Conservation (phyloP, 257 asterid genomes). For the Solanum tacnaense region DNA sequence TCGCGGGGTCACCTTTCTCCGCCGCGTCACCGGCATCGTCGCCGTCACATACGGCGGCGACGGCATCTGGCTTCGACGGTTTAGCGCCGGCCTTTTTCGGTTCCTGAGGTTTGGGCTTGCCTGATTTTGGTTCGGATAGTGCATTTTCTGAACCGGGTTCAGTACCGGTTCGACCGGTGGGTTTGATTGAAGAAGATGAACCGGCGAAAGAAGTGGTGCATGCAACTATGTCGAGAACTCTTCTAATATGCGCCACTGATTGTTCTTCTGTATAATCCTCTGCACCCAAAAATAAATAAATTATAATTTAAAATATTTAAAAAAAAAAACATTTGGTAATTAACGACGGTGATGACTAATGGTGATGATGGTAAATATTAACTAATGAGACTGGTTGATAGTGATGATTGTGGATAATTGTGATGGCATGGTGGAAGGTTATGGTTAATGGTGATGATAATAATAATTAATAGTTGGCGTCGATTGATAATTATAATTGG, state of each 20-base stretch:
- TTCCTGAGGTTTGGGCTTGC: slow-evolving; percentile 26
- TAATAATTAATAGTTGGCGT: not conserved
- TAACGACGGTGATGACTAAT: not conserved
- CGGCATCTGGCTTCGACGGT: slow-evolving; percentile 19
- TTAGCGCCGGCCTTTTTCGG: slow-evolving; percentile 25
- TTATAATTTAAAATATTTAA: not conserved
- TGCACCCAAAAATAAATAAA: slow-evolving; percentile 1
- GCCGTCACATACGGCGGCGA: not conserved
- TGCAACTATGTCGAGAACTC: slow-evolving; percentile 87
- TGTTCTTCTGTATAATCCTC: slow-evolving; percentile 69
- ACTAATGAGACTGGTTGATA: not conserved
- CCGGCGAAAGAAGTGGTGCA: slow-evolving; percentile 88
- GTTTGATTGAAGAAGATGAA: slow-evolving; percentile 37
- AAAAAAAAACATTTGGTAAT: not conserved
- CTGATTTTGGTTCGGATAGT: slow-evolving; percentile 4
- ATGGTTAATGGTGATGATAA: not conserved
- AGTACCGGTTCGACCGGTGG: slow-evolving; percentile 24
- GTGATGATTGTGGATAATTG: not conserved
- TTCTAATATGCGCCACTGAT: slow-evolving; percentile 78
- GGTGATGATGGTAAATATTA: too few relatives aligned
- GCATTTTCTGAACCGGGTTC: slow-evolving; percentile 28
- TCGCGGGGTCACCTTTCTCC: slow-evolving; percentile 35
- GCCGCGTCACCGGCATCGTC: slow-evolving; percentile 19
- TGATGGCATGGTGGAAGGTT: not conserved
- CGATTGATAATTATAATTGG: too few relatives aligned